Evolutionary conservation across 345 rosid species (phyloP).

Genomic region (Brassica incana): DNA sequence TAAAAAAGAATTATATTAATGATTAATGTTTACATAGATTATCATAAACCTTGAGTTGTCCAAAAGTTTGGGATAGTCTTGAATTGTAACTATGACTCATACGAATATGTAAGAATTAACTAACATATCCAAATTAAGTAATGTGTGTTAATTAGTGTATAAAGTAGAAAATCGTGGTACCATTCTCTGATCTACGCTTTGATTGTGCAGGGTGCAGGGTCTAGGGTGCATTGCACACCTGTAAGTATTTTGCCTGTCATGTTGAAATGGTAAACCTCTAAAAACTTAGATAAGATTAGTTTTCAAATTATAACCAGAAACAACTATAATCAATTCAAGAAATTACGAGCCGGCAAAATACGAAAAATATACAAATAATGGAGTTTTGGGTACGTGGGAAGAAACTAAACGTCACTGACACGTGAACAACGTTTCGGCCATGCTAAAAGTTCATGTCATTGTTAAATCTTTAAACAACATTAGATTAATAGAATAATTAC

Average conservation of each 20-base stretch:
- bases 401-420: neutral
- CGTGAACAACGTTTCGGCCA: constrained; percentile 24
- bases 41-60: neutral
- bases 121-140: neutral
- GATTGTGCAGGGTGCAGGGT: neutral
- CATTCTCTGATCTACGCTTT: neutral
- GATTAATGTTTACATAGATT: neutral
- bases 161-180: neutral
- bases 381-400: neutral
- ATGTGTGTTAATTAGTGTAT: neutral
- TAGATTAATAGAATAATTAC: neutral
- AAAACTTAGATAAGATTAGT: neutral
- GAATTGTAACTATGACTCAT: constrained; percentile 16
- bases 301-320: neutral
- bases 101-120: constrained; percentile 5
- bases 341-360: constrained; percentile 2
- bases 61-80: neutral
- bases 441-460: constrained; percentile 7
- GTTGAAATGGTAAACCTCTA: constrained; percentile 23
- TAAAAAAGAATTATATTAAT: neutral
- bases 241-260: constrained; percentile 7
- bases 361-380: neutral
- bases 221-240: neutral
- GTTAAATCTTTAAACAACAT: neutral
- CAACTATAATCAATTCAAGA: neutral